Evolutionary conservation across 768 basidiomycete genomes (phyloP), one percentile per base, ranked within the genome.

Genomic region (Tulasnella sp.): DNA sequence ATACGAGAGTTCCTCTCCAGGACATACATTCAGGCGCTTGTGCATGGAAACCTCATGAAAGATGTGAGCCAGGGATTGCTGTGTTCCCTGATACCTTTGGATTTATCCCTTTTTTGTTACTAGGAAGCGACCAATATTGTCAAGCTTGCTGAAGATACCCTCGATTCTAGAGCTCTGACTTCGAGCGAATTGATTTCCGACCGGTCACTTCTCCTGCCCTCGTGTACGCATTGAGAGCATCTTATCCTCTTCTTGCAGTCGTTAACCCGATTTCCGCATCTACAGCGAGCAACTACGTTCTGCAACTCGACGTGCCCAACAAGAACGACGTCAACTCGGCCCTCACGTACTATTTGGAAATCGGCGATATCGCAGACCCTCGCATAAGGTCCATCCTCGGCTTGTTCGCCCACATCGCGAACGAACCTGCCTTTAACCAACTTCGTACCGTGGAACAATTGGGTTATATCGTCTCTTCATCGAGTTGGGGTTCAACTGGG

Each of bases 361-460:
- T 94, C 81, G 97, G 97, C 16, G 88, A 69, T 69, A 69, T 69
- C 20, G 64, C 64, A 20, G 64, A 69, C 34, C 91, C 72, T 88
- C 85, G 28, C 20, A 86, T 90, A 16, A 92, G 96, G 4, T 92
- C 94, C 37, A 88, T 89, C 1, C 89, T 92, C 34, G 87, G 91
- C 2, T 89, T 99, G 20, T 91, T 98, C 34, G 89, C 89, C 0
- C 95, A 97, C 83, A 93, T 99, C 80, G 88, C 97, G 50, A 88
- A 90, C n/a, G 98, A 99, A 83, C 97, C 97, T 1, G 90, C 94
- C 14, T 99, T 99, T 86, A 92, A 97, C 84, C 88, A 92, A 34
- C 90, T 99, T 42, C 92, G 98, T 41, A 98, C 97, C 4, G 92
- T 95, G 84, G 96, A 99, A 84, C 98, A 99, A 85, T 89, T 99